These are phyloP conservation scores for Solanum rostratum DNA, from an alignment of 257 asterid species.

Conservation along the genomic window DNA sequence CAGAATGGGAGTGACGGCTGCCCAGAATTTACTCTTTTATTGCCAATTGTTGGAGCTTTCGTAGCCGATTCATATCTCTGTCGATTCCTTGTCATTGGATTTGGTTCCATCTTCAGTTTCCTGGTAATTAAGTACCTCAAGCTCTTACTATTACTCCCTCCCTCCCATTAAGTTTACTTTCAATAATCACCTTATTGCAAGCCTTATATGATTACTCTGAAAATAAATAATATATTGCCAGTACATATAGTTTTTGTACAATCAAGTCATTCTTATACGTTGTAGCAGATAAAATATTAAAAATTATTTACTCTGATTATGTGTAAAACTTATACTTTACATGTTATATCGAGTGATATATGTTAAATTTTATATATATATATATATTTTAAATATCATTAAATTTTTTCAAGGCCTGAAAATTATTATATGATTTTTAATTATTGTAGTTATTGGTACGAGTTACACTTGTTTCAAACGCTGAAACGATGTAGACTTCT, in stretches of 20 bases:
- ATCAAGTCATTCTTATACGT: background rate
- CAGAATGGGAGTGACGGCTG: constrained; percentile 27
- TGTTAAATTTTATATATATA: no score
- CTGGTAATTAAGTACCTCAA: constrained; percentile 21
- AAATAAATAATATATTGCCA: no score
- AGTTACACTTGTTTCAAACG: background rate
- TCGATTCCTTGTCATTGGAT: constrained; percentile 42
- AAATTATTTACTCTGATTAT: no score
- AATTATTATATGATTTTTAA: background rate
- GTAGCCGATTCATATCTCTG: constrained; percentile 60
- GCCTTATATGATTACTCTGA: background rate
- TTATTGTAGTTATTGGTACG: background rate
- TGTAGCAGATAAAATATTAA: background rate
- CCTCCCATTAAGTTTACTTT: no score
- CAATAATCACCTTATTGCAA: background rate
- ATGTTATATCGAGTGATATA: background rate
- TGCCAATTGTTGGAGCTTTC: constrained; percentile 60
- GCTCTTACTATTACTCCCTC: no score
- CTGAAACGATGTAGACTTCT: background rate
- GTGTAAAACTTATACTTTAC: no score
- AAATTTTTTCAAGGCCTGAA: background rate
- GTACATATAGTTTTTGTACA: background rate
- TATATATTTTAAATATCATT: background rate
- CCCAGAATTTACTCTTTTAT: constrained; percentile 26
- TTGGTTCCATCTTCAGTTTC: constrained; percentile 47